Evolutionary conservation across 106 monocot species (phyloP), one percentile per base, ranked within the genome.

Genomic region (Allium fistulosum): DNA sequence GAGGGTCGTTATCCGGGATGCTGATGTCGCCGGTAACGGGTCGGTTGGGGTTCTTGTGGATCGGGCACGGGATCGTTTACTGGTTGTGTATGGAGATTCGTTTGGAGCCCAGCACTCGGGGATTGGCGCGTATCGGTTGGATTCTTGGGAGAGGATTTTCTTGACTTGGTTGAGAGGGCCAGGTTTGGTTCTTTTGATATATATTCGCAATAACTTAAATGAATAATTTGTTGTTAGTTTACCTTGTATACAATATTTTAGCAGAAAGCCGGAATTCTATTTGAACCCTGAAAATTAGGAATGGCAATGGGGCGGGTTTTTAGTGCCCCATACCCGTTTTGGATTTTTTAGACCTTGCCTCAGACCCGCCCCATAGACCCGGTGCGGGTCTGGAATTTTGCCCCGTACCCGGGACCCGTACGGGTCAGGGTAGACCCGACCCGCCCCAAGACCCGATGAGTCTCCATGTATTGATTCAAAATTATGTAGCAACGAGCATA

Each of bases 11-110:
- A 10, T 97, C 28, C 26, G n/a, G 51, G 96, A 97, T 51, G 69
- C 68, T 7, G 84, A 79, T 61, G 78, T 84, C 55, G 78, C 78
- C 12, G 96, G 96, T 26, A 86, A 89, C 76, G 37, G 63, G 49
- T 86, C 96, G 51, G 17, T 86, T 56, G 96, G 96, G 52, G 56
- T 97, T 55, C 17, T 37, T 14, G 56, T 97, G 47, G 96, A 97
- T 59, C 50, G 47, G 69, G 27, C 45, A 48, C 72, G 91, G 26
- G 55, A 74, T 8, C 46, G 92, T 53, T 45, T 89, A n/a, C 62
- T 97, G 53, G 96, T 97, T 26, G 83, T 82, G 17, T 97, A 84
- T 72, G 76, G 80, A 46, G 96, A 97, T 49, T 9, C 51, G 10
- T 10, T 62, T 22, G 12, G 80, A 60, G 51, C 58, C 17, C 72